Evolutionary conservation across 345 rosid genomes (phyloP).

Genomic region (Gossypium herbaceum): DNA sequence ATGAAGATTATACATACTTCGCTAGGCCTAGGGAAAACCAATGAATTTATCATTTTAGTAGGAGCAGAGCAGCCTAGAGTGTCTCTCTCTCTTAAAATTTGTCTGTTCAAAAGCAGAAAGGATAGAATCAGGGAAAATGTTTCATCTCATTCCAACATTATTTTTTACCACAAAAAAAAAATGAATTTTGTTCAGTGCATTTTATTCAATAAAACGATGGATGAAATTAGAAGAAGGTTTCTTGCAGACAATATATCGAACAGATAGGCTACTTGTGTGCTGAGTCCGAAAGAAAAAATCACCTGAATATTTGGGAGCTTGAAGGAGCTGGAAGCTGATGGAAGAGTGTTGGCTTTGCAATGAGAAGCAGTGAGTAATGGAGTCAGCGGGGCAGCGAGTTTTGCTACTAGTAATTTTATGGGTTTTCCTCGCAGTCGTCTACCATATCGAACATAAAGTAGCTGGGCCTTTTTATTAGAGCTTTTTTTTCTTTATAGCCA

Average conservation of each 20-base stretch:
- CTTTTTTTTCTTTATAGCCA: too few species aligned
- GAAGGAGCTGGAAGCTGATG: not conserved
- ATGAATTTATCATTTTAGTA: constrained; percentile 10
- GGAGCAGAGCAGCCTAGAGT: constrained; percentile 1
- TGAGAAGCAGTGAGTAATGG: not conserved
- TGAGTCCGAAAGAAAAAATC: not conserved
- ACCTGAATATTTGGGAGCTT: not conserved
- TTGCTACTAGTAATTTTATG: not conserved
- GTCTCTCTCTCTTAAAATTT: not conserved
- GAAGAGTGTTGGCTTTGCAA: not conserved
- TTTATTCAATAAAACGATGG: not conserved
- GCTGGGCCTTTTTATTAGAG: too few species aligned
- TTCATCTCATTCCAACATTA: not conserved
- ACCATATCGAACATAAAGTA: too few species aligned
- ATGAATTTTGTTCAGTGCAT: not conserved
- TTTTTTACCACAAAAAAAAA: not conserved
- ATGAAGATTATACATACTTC: not conserved
- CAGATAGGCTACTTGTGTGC: not conserved
- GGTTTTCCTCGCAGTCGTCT: too few species aligned
- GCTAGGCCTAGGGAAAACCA: not conserved
- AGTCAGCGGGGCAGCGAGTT: not conserved
- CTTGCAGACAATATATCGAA: constrained; percentile 5
- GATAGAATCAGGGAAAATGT: not conserved
- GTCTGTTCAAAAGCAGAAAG: constrained; percentile 8
- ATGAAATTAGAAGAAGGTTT: not conserved